Conservation (phyloP, 2,329 filamentous ascomycete species). For the Cercospora zeae-maydis region DNA sequence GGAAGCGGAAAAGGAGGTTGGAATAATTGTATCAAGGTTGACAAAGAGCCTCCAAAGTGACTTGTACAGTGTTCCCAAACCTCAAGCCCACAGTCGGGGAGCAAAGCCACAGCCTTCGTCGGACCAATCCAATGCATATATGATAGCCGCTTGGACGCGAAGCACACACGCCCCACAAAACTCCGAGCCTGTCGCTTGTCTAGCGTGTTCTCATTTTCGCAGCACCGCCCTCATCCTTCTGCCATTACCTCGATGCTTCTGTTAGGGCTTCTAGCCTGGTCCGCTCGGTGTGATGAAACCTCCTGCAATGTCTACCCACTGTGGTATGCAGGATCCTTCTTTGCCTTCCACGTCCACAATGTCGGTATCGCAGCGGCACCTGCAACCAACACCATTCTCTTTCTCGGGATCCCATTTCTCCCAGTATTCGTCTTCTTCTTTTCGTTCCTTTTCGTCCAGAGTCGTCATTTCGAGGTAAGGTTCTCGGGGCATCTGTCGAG, state of each 20-base stretch:
- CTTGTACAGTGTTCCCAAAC: slow-evolving; percentile 17
- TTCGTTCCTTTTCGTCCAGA: slow-evolving; percentile 67
- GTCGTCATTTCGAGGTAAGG: slow-evolving; percentile 59
- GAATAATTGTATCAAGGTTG: background rate
- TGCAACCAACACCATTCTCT: slow-evolving; percentile 94
- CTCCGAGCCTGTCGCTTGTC: slow-evolving; percentile 5
- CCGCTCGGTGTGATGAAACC: slow-evolving; percentile 61
- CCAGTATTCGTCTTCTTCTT: slow-evolving; percentile 96
- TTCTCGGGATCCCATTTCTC: slow-evolving; percentile 79
- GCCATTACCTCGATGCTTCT: slow-evolving; percentile 14
- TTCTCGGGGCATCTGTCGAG: slow-evolving; percentile 73
- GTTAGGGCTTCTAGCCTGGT: slow-evolving; percentile 18
- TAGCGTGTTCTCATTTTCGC: slow-evolving; percentile 8
- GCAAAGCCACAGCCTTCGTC: background rate
- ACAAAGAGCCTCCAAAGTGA: slow-evolving; percentile 9
- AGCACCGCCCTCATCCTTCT: background rate
- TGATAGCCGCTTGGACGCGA: slow-evolving; percentile 17
- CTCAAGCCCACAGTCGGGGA: background rate
- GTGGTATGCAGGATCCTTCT: slow-evolving; percentile 86
- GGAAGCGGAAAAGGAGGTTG: background rate
- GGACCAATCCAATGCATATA: slow-evolving; percentile 19
- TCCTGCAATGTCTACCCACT: slow-evolving; percentile 97
- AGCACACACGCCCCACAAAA: slow-evolving; percentile 4
- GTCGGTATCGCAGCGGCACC: slow-evolving; percentile 94
- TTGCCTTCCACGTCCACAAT: slow-evolving; percentile 98